Percentiles rank a stretch among this genome's conserved stretches.
phyloP scores from a whole-genome alignment of 331 rosid genomes.

The Spiraea crenata region DNA sequence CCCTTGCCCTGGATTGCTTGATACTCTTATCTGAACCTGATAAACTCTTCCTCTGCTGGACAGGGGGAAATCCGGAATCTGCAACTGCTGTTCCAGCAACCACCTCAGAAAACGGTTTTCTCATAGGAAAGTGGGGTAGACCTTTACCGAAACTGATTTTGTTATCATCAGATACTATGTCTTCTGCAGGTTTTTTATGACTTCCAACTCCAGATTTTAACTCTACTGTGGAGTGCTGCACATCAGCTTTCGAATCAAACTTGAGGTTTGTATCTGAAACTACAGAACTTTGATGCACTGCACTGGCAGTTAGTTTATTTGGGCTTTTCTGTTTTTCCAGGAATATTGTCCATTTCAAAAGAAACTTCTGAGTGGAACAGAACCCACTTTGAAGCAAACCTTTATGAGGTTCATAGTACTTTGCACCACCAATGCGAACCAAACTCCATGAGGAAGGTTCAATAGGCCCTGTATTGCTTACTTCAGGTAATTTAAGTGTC shows the following conservation, averaged over 20 bases:
- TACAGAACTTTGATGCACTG: constrained; percentile 39
- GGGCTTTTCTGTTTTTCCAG: constrained; percentile 44
- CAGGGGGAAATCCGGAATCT: constrained; percentile 83
- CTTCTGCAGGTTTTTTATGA: constrained; percentile 42
- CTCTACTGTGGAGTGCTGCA: constrained; percentile 35
- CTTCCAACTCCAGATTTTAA: constrained; percentile 45
- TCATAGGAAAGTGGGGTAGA: constrained; percentile 69
- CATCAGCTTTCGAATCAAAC: constrained; percentile 36
- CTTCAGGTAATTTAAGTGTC: constrained; percentile 61
- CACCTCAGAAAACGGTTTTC: constrained; percentile 93
- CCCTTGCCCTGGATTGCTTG: constrained; percentile 51
- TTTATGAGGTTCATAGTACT: constrained; percentile 78
- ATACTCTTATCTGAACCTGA: constrained; percentile 52
- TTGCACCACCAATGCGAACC: constrained; percentile 80
- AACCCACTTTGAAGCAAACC: constrained; percentile 96
- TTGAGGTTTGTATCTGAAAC: constrained; percentile 25
- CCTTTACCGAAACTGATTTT: constrained; percentile 64
- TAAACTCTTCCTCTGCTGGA: constrained; percentile 61
- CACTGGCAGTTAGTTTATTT: constrained; percentile 41
- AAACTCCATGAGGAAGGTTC: constrained; percentile 75
- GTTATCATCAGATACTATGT: constrained; percentile 43
- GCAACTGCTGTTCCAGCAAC: constrained; percentile 73
- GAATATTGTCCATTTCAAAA: constrained; percentile 64
- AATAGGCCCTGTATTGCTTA: constrained; percentile 46
- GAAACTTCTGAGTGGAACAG: constrained; percentile 63